phyloP scores from a whole-genome alignment of 768 basidiomycete genomes.

The Kwoniella pini region DNA sequence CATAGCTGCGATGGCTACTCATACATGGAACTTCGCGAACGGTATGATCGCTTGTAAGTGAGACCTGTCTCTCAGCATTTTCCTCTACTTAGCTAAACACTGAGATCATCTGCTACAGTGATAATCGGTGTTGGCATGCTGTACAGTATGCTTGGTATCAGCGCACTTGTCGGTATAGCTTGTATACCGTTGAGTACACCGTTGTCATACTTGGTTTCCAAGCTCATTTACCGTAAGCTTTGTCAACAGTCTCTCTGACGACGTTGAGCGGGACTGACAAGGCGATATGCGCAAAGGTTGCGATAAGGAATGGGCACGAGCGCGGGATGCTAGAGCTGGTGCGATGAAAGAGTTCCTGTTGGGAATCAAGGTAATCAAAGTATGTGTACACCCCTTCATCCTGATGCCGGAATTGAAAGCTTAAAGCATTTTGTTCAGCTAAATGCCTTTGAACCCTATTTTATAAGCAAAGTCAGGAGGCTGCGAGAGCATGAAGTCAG shows the following conservation, averaged over 20 bases:
- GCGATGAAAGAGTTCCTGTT: slow-evolving; percentile 47
- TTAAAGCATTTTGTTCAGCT: slow-evolving; percentile 26
- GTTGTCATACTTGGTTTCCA: slow-evolving; percentile 24
- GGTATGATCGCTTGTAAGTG: slow-evolving; percentile 28
- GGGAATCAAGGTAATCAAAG: slow-evolving; percentile 50
- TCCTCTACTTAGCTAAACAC: not conserved
- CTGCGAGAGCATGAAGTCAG: slow-evolving; percentile 39
- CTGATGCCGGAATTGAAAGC: too few species aligned
- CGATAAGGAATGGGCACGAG: slow-evolving; percentile 39
- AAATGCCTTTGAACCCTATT: slow-evolving; percentile 47
- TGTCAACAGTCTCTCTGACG: not conserved
- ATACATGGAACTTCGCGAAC: slow-evolving; percentile 36
- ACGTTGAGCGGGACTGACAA: not conserved
- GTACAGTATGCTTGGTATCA: slow-evolving; percentile 43
- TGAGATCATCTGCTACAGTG: slow-evolving; percentile 22
- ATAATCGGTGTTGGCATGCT: slow-evolving; percentile 34
- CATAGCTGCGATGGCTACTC: slow-evolving; percentile 34
- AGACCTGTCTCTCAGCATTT: not conserved
- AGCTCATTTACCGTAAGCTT: slow-evolving; percentile 33
- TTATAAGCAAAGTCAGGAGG: slow-evolving; percentile 25
- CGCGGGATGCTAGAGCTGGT: slow-evolving; percentile 37
- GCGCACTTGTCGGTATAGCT: slow-evolving; percentile 45
- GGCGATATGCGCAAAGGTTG: slow-evolving; percentile 21
- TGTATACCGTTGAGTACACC: slow-evolving; percentile 39
- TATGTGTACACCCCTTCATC: slow-evolving; percentile 11